A percentile compares a stretch with the other conserved stretches of the same genome.
Evolutionary conservation across 176 grass and related monocot species (phyloP).

Genomic region (Stipa capillata): DNA sequence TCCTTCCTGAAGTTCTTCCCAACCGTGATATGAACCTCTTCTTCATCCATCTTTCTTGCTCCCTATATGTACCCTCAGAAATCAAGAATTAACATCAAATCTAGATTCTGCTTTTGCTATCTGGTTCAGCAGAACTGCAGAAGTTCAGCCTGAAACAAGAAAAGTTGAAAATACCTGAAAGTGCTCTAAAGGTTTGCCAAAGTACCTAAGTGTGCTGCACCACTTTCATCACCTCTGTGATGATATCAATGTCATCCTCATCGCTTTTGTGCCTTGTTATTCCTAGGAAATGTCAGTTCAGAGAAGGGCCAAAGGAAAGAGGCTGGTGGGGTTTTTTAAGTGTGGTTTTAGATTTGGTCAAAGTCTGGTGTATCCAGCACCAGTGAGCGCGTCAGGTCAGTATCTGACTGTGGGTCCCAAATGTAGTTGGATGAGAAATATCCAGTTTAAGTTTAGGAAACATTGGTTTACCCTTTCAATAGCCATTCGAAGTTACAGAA

Average conservation of each 20-base stretch:
- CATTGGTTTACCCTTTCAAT: background rate
- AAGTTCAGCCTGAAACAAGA: background rate
- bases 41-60: constrained; percentile 23
- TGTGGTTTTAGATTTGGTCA: background rate
- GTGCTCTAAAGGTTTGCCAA: background rate
- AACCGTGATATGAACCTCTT: constrained; percentile 33
- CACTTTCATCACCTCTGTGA: constrained; percentile 4
- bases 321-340: background rate
- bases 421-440: background rate
- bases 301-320: background rate
- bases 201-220: constrained; percentile 10
- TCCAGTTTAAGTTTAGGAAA: background rate
- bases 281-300: constrained; percentile 15
- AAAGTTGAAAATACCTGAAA: background rate
- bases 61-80: constrained; percentile 7
- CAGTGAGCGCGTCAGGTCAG: background rate
- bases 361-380: background rate
- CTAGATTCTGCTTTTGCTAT: background rate
- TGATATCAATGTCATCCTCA: background rate
- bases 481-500: background rate
- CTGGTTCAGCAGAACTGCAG: background rate
- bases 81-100: background rate
- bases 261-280: background rate
- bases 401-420: background rate
- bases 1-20: constrained; percentile 42